Evolutionary conservation across 257 asterid genomes (phyloP).

Genomic region (Fraxinus pennsylvanica): DNA sequence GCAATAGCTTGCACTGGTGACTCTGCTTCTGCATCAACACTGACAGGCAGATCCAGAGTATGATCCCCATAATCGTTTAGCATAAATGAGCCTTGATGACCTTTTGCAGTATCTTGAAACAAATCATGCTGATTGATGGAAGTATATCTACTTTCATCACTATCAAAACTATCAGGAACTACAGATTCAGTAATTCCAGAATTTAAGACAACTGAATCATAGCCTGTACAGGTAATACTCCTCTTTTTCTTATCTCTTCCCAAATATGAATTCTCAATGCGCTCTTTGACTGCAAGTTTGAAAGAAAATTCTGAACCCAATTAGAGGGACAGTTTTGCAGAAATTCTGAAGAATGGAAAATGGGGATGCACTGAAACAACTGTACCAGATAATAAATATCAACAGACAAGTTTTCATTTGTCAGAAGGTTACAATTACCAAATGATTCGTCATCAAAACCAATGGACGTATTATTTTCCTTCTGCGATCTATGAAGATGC

Average conservation of each 20-base stretch:
- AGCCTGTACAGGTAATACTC: slow-evolving; percentile 24
- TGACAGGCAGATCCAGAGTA: slow-evolving; percentile 11
- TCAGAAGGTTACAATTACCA: slow-evolving; percentile 47
- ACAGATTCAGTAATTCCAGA: slow-evolving; percentile 38
- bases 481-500: slow-evolving; percentile 30
- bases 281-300: slow-evolving; percentile 41
- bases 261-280: slow-evolving; percentile 34
- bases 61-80: slow-evolving; percentile 25
- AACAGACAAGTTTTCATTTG: slow-evolving; percentile 20
- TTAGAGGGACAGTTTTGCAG: slow-evolving; percentile 15
- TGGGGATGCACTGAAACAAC: slow-evolving; percentile 21
- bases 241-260: slow-evolving; percentile 32
- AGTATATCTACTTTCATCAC: slow-evolving; percentile 33
- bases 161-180: slow-evolving; percentile 75
- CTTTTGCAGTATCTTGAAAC: slow-evolving; percentile 37
- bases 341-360: slow-evolving; percentile 8
- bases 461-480: slow-evolving; percentile 32
- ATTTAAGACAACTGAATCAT: slow-evolving; percentile 38
- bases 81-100: slow-evolving; percentile 28
- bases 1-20: slow-evolving; percentile 31
- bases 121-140: slow-evolving; percentile 33
- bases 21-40: slow-evolving; percentile 40
- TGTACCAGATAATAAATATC: slow-evolving; percentile 15
- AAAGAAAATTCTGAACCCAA: slow-evolving; percentile 18
- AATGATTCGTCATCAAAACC: slow-evolving; percentile 29